These are phyloP conservation scores for Exophiala sp. DNA, from an alignment of 2,329 filamentous ascomycete genomes.

Conservation along the genomic window DNA sequence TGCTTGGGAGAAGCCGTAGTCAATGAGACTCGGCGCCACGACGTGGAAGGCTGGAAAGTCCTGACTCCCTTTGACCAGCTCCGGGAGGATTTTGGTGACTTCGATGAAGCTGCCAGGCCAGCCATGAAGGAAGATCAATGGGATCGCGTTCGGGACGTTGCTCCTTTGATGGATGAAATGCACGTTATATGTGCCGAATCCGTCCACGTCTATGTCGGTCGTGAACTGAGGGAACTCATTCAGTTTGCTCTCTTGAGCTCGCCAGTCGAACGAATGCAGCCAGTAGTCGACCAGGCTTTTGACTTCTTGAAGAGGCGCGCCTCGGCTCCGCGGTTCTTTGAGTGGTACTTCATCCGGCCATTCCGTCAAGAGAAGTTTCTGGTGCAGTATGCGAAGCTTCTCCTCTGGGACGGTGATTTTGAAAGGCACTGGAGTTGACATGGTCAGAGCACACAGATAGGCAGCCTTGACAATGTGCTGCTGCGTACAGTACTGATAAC, in stretches of 20 bases:
- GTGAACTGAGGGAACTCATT: conserved; percentile 56
- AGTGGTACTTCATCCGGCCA: not conserved
- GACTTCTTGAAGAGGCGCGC: conserved; percentile 37
- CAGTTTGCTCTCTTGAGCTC: conserved; percentile 51
- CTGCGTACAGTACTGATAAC: no score
- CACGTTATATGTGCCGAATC: conserved; percentile 58
- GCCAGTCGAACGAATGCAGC: conserved; percentile 53
- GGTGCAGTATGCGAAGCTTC: conserved; percentile 33
- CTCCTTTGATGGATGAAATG: conserved; percentile 29
- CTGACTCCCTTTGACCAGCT: conserved; percentile 34
- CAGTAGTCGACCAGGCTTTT: conserved; percentile 36
- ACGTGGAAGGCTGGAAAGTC: conserved; percentile 40
- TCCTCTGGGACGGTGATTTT: conserved; percentile 33
- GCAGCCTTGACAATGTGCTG: no score
- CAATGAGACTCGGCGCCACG: conserved; percentile 38
- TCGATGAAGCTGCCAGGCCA: conserved; percentile 37
- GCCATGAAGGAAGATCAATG: conserved; percentile 35
- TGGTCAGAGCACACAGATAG: no score
- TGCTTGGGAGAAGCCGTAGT: conserved; percentile 10
- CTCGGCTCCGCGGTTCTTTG: conserved; percentile 17
- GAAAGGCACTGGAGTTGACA: conserved; percentile 22
- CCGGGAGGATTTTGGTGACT: conserved; percentile 55
- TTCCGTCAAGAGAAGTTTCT: conserved; percentile 32
- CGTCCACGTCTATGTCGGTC: conserved; percentile 45
- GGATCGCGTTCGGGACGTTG: conserved; percentile 31